Evolutionary conservation across 2,329 filamentous ascomycete genomes (phyloP).

Genomic region (Pyrenophora graminea): DNA sequence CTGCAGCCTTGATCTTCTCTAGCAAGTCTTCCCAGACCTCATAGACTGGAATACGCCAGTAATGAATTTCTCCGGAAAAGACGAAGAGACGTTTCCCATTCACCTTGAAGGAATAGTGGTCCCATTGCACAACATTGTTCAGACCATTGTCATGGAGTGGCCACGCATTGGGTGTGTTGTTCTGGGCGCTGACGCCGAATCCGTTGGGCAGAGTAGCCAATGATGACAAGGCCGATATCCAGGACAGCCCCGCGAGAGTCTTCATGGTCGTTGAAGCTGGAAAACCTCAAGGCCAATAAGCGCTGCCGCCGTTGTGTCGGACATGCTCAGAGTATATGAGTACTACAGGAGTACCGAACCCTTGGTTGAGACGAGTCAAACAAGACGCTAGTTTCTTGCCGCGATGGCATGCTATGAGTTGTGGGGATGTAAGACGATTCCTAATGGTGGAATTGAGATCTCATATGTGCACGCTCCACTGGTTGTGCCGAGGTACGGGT

Average conservation of each 20-base stretch:
- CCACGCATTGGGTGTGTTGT: slow-evolving; percentile 45
- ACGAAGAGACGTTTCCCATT: slow-evolving; percentile 58
- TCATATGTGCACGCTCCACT: slow-evolving; percentile 9
- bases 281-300: slow-evolving; percentile 24
- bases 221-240: slow-evolving; percentile 29
- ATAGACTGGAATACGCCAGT: slow-evolving; percentile 53
- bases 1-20: slow-evolving; percentile 56
- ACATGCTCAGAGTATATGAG: slow-evolving; percentile 19
- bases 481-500: slow-evolving; percentile 14
- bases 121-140: slow-evolving; percentile 57
- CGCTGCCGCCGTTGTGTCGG: slow-evolving; percentile 14
- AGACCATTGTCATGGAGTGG: slow-evolving; percentile 55
- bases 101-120: slow-evolving; percentile 58
- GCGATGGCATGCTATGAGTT: slow-evolving; percentile 9
- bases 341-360: slow-evolving; percentile 10
- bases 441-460: slow-evolving; percentile 18
- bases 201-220: slow-evolving; percentile 15
- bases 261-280: slow-evolving; percentile 25
- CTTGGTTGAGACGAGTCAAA: slow-evolving; percentile 14
- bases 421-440: slow-evolving; percentile 9
- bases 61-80: slow-evolving; percentile 60
- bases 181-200: slow-evolving; percentile 30
- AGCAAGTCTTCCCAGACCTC: slow-evolving; percentile 57
- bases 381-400: slow-evolving; percentile 17
- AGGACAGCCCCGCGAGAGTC: slow-evolving; percentile 23